phyloP scores from a whole-genome alignment of 805 yeast species.

The Saturnispora serradocipensis region DNA sequence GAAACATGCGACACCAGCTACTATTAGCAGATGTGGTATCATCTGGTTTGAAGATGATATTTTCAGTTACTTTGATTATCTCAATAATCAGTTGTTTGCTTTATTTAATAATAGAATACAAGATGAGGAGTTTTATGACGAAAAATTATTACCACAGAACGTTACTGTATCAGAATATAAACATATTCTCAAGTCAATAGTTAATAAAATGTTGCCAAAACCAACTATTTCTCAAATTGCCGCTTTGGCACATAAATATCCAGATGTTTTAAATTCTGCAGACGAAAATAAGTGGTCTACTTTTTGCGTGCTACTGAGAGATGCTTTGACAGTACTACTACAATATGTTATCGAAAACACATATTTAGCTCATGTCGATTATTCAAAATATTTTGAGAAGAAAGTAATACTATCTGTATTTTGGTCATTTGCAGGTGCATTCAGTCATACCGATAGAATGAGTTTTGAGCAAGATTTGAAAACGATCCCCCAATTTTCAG shows the following conservation, averaged over 20 bases:
- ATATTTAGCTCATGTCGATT: constrained; percentile 22
- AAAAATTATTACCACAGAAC: background rate
- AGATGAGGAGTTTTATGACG: constrained; percentile 12
- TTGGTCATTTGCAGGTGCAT: constrained; percentile 65
- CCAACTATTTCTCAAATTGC: background rate
- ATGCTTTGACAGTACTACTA: constrained; percentile 27
- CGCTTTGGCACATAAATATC: background rate
- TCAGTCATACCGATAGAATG: constrained; percentile 30
- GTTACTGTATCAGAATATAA: constrained; percentile 4
- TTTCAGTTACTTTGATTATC: constrained; percentile 9
- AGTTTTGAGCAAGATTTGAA: constrained; percentile 28
- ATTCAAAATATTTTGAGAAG: constrained; percentile 26
- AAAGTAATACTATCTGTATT: constrained; percentile 32
- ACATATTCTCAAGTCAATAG: background rate
- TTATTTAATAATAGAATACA: constrained; percentile 9
- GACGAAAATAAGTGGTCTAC: constrained; percentile 18
- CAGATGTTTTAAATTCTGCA: background rate
- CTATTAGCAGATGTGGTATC: constrained; percentile 88
- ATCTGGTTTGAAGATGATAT: constrained; percentile 49
- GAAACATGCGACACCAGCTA: constrained; percentile 74
- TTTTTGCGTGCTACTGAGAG: constrained; percentile 31
- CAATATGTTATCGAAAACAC: constrained; percentile 16
- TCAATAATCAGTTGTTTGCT: constrained; percentile 10
- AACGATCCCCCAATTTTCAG: constrained; percentile 15
- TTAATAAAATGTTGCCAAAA: constrained; percentile 3